Percentiles rank a stretch among this genome's conserved stretches.
Conservation (phyloP, 169 alveolate genomes). For the Plasmodium yoelii region DNA sequence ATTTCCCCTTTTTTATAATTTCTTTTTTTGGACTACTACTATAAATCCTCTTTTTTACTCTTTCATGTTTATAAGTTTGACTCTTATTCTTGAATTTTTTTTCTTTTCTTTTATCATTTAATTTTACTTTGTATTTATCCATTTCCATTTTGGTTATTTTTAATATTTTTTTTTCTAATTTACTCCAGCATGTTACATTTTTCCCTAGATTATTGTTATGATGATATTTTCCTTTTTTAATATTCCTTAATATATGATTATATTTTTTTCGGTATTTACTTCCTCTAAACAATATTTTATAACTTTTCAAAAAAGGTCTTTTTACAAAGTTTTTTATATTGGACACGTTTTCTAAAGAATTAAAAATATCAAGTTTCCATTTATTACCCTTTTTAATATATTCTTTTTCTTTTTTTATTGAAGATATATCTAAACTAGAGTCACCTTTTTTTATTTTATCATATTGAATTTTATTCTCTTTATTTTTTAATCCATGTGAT, state of each 20-base stretch:
- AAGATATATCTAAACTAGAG: neutral
- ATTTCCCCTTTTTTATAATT: neutral
- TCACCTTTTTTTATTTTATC: neutral
- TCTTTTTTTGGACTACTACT: neutral
- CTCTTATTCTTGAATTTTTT: neutral
- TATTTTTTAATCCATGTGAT: neutral
- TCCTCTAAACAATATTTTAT: neutral
- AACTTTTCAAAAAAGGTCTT: too few species aligned
- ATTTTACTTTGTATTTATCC: constrained; percentile 10
- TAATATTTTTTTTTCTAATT: constrained; percentile 9
- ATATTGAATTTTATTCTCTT: neutral
- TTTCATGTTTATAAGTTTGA: neutral
- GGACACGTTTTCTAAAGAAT: neutral
- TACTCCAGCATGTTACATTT: neutral
- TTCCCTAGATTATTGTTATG: neutral
- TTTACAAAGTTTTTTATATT: neutral
- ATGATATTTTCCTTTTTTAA: constrained; percentile 9
- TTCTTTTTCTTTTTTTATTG: neutral
- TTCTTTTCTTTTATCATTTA: neutral
- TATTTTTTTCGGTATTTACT: neutral
- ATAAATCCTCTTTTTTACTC: neutral
- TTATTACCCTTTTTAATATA: neutral
- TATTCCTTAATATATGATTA: neutral
- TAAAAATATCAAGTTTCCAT: constrained; percentile 5
- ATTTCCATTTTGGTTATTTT: constrained; percentile 6